Conservation (phyloP, 2,329 filamentous ascomycete genomes). For the Lachnellula suecica region DNA sequence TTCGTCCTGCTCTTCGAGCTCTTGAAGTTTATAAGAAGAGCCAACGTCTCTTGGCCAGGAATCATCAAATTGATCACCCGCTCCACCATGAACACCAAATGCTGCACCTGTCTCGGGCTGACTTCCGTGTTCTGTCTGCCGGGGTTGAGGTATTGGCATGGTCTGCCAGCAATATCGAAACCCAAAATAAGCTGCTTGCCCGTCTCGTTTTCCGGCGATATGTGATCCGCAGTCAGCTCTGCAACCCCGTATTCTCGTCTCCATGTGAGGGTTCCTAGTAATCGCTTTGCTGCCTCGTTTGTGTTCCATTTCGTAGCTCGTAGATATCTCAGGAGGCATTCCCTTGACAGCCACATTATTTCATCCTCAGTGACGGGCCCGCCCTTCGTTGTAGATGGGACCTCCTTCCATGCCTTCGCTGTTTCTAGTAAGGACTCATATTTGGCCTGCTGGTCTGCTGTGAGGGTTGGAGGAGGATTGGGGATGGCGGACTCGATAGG, state of each 20-base stretch:
- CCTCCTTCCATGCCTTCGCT: slow-evolving; percentile 68
- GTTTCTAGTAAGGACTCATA: slow-evolving; percentile 74
- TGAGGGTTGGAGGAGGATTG: slow-evolving; percentile 61
- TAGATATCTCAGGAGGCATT: slow-evolving; percentile 90
- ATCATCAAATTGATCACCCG: slow-evolving; percentile 84
- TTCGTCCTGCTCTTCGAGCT: slow-evolving; percentile 73
- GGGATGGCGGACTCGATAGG: slow-evolving; percentile 21
- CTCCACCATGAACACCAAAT: slow-evolving; percentile 95
- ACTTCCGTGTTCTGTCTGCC: slow-evolving; percentile 89
- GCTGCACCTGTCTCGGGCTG: slow-evolving; percentile 83
- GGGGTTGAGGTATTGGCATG: slow-evolving; percentile 88
- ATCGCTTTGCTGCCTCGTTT: slow-evolving; percentile 72
- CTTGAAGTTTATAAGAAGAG: slow-evolving; percentile 90
- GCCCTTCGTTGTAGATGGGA: slow-evolving; percentile 60
- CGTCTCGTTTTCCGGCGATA: slow-evolving; percentile 91
- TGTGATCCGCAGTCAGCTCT: slow-evolving; percentile 76
- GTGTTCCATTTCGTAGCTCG: slow-evolving; percentile 90
- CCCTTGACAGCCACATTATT: slow-evolving; percentile 85
- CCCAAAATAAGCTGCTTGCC: slow-evolving; percentile 91
- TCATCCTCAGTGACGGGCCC: slow-evolving; percentile 75
- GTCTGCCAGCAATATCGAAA: slow-evolving; percentile 81
- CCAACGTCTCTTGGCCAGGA: slow-evolving; percentile 80
- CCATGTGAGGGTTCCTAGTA: slow-evolving; percentile 82
- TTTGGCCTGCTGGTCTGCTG: slow-evolving; percentile 75
- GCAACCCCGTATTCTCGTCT: slow-evolving; percentile 84